Conservation (phyloP, 139 green algal genomes). For the Mychonastes homosphaera region DNA sequence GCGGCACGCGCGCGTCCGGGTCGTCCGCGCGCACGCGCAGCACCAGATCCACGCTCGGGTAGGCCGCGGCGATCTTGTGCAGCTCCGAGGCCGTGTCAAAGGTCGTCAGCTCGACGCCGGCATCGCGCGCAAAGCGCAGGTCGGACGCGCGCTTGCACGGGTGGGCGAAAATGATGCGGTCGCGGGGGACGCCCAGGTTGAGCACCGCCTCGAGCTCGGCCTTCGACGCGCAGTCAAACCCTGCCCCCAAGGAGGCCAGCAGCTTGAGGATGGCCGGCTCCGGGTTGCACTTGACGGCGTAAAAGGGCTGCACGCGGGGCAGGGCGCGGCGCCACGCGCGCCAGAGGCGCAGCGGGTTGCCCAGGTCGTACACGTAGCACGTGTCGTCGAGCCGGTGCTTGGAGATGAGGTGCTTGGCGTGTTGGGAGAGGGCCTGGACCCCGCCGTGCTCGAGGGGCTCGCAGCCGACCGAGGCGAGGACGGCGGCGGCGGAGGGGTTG, state of each 20-base stretch:
- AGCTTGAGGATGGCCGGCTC: slow-evolving; percentile 58
- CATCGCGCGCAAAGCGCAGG: slow-evolving; percentile 37
- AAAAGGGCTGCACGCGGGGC: slow-evolving; percentile 72
- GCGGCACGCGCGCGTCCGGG: slow-evolving; percentile 24
- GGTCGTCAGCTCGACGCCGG: slow-evolving; percentile 39
- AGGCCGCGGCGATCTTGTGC: slow-evolving; percentile 48
- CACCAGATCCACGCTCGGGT: slow-evolving; percentile 44
- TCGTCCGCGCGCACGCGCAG: slow-evolving; percentile 81
- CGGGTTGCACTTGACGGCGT: slow-evolving; percentile 81
- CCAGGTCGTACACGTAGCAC: slow-evolving; percentile 22
- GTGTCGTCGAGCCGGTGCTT: slow-evolving; percentile 19
- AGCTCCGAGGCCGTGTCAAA: slow-evolving; percentile 84
- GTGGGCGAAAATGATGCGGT: slow-evolving; percentile 84
- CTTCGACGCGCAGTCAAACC: slow-evolving; percentile 86
- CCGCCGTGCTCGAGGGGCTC: background rate
- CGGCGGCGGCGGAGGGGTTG: background rate
- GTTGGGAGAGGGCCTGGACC: background rate
- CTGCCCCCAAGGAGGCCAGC: slow-evolving; percentile 66
- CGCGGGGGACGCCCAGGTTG: slow-evolving; percentile 45
- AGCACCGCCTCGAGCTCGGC: slow-evolving; percentile 67
- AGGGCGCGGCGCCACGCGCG: slow-evolving; percentile 30
- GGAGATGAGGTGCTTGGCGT: too few species aligned
- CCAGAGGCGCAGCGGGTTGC: slow-evolving; percentile 17
- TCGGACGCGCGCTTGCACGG: slow-evolving; percentile 74
- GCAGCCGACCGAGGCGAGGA: background rate